Evolutionary conservation across 2,329 filamentous ascomycete species (phyloP), one percentile per base, ranked within the genome.

Genomic region (Colletotrichum lentis): DNA sequence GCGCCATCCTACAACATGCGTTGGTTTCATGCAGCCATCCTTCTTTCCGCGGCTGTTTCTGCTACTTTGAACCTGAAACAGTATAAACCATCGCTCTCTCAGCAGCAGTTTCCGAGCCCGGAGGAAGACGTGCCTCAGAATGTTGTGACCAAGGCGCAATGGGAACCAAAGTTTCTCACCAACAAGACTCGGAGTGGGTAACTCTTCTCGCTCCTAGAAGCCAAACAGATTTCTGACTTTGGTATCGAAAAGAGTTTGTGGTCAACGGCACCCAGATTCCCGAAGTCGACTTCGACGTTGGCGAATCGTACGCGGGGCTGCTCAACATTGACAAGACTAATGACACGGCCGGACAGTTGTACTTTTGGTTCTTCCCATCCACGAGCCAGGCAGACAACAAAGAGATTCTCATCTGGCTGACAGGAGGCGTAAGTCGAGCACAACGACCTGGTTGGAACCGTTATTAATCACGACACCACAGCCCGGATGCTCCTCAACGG

Each of bases 311-410:
- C 71, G 85, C 88, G n/a, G 88, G 88, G 20, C 75, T 86, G 20
- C 75, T 91, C 35, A 87, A 89, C 6, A 86, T 91, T 60, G 83
- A 82, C 2, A 31, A 20, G 22, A 77, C 79, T 16, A 69, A 69
- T 44, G 74, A 80, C 18, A 76, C 80, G 0, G 74, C 84, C 44
- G 87, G 87, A 74, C 77, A 89, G 69, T 76, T 91, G 1, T 91
- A 85, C 76, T 91, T 89, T 73, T 91, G 87, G 87, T 90, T 90
- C 79, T 90, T 89, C 65, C 88, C 88, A 0, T 85, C 86, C 0
- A 80, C 80, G 0, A 85, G 86, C 43, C 74, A 80, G 1, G 74
- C 80, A 6, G 81, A 82, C 0, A 78, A 80, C 0, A 83, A 90
- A 56, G 88, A 91, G 69, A 84, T 91, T 46, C 77, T 88, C 1